Percentiles rank a stretch among this genome's conserved stretches.
phyloP scores from a whole-genome alignment of 352 stramenopile species.

The Phytophthora palmivora region DNA sequence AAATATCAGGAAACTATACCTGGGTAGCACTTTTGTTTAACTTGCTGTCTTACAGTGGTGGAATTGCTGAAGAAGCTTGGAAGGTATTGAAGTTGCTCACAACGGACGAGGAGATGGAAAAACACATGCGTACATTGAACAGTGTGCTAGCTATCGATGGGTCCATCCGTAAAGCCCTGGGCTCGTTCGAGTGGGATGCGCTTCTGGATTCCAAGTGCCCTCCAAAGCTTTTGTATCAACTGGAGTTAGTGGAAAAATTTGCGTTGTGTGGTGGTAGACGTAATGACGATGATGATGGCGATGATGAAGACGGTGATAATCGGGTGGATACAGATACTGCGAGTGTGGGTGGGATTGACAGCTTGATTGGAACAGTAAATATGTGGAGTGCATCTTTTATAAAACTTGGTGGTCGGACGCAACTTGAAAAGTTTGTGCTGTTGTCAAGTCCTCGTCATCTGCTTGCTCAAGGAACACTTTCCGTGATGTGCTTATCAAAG shows the following conservation, averaged over 20 bases:
- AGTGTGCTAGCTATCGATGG: slow-evolving; percentile 72
- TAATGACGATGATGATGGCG: slow-evolving; percentile 28
- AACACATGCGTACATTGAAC: slow-evolving; percentile 73
- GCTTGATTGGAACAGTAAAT: slow-evolving; percentile 50
- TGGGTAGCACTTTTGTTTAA: slow-evolving; percentile 57
- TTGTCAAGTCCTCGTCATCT: slow-evolving; percentile 41
- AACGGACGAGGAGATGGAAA: slow-evolving; percentile 72
- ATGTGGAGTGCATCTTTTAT: slow-evolving; percentile 73
- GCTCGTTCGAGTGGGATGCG: slow-evolving; percentile 61
- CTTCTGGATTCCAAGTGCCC: slow-evolving; percentile 66
- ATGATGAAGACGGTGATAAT: slow-evolving; percentile 22
- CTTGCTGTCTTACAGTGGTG: slow-evolving; percentile 51
- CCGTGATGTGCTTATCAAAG: slow-evolving; percentile 72
- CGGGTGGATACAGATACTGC: slow-evolving; percentile 4
- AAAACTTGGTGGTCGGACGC: slow-evolving; percentile 59
- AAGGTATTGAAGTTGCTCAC: slow-evolving; percentile 79
- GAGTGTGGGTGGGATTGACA: slow-evolving; percentile 22
- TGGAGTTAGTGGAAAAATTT: slow-evolving; percentile 72
- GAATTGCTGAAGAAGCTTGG: slow-evolving; percentile 76
- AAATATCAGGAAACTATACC: slow-evolving; percentile 59
- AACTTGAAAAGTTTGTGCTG: slow-evolving; percentile 67
- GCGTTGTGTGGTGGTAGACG: slow-evolving; percentile 49
- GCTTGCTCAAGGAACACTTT: slow-evolving; percentile 50
- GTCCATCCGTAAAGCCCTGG: slow-evolving; percentile 51
- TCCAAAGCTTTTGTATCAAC: slow-evolving; percentile 72